Evolutionary conservation across 2,329 filamentous ascomycete species (phyloP).

Genomic region (Aspergillus novoparasiticus): DNA sequence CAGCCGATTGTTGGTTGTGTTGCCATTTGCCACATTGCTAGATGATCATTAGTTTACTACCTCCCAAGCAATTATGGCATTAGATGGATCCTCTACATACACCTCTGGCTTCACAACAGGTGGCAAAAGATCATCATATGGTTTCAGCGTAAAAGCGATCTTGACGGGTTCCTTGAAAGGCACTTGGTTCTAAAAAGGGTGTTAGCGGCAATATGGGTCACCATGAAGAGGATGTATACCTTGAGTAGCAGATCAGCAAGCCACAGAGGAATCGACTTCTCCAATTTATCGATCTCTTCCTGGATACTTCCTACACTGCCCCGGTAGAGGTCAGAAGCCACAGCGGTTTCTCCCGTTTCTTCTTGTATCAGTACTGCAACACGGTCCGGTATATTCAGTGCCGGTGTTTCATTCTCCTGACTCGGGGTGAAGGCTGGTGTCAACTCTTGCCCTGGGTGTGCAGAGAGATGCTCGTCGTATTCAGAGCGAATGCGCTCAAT

Average conservation of each 20-base stretch:
- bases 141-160: constrained; percentile 89
- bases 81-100: constrained; percentile 41
- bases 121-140: constrained; percentile 74
- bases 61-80: not conserved
- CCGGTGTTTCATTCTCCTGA: constrained; percentile 48
- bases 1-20: constrained; percentile 69
- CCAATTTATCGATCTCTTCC: constrained; percentile 76
- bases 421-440: constrained; percentile 46
- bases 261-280: constrained; percentile 88
- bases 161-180: constrained; percentile 91
- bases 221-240: constrained; percentile 44
- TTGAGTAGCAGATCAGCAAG: constrained; percentile 81
- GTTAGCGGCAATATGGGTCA: constrained; percentile 11
- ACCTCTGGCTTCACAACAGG: constrained; percentile 72
- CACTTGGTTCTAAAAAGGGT: constrained; percentile 65
- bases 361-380: constrained; percentile 68
- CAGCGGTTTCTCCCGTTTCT: constrained; percentile 63
- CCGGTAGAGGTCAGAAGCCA: constrained; percentile 82
- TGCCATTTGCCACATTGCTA: constrained; percentile 28
- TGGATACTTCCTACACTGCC: constrained; percentile 81
- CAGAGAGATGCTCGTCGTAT: constrained; percentile 47
- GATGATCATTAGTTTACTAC: constrained; percentile 4
- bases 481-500: constrained; percentile 49
- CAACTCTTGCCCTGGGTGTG: constrained; percentile 41
- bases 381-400: constrained; percentile 46